Evolutionary conservation across 768 basidiomycete species (phyloP), one percentile per base, ranked within the genome.

Genomic region (Lentinula boryana): DNA sequence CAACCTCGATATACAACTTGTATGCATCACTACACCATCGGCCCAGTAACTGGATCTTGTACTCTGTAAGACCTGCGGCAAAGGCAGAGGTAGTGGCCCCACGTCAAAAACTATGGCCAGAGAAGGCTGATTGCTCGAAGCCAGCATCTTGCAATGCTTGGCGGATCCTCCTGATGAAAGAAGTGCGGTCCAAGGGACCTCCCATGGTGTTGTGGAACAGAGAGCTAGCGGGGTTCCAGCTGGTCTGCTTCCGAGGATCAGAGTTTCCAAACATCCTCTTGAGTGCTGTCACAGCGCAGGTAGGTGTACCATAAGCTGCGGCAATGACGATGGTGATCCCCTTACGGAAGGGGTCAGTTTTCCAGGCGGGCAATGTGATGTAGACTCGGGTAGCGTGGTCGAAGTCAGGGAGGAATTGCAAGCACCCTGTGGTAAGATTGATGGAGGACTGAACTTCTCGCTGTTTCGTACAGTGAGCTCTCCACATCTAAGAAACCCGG

Each of bases 291-390:
- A 49, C 48, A 49, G 48, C 48, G 16, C 48, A 49, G 27, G 48
- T 49, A 18, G 48, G 48, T 9, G 0, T 18, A 9, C 16, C 18
- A 0, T 8, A 31, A 9, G 27, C 48, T 18, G 48, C 48, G 16
- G 48, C 48, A 49, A 49, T 49, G 27, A 35, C 21, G 23, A 62
- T 52, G 43, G 48, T 27, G n/a, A 63, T 33, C 6, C 58, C 58
- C 23, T 63, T 48, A 33, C 63, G 43, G 33, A 63, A 44, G 8
- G 62, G 58, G 41, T 49, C 48, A 49, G 48, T 49, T 16, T 49
- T 49, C 0, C 5, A 49, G n/a, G 48, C 48, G 5, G 75, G 72
- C 0, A 76, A 63, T 5, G 66, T 65, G 48, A 74, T 65, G 16
- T 36, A 40, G 21, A 49, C 16, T 9, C 27, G 16, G 1, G 48